phyloP scores from a whole-genome alignment of 805 yeast species.

The Priceomyces fermenticarens region DNA sequence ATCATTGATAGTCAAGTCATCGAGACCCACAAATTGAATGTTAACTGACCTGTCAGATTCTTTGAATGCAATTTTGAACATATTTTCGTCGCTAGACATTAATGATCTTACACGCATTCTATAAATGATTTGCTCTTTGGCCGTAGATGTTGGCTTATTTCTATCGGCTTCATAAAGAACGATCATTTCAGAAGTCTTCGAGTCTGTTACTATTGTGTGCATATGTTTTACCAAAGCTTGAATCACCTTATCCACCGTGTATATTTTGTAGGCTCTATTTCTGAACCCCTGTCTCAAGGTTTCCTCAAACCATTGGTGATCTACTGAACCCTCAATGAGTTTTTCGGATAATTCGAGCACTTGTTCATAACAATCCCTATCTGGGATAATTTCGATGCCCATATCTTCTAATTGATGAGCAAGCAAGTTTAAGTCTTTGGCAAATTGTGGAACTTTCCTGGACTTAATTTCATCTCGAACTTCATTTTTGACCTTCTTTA shows the following conservation, averaged over 20 bases:
- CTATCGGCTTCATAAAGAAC: conserved; percentile 82
- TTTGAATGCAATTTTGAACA: conserved; percentile 83
- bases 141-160: conserved; percentile 56
- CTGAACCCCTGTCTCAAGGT: conserved; percentile 91
- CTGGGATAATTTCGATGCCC: conserved; percentile 69
- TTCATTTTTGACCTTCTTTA: conserved; percentile 66
- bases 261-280: conserved; percentile 87
- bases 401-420: conserved; percentile 78
- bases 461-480: conserved; percentile 70
- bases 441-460: conserved; percentile 69
- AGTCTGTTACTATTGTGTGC: conserved; percentile 78
- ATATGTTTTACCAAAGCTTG: conserved; percentile 74
- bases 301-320: conserved; percentile 94
- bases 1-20: conserved; percentile 73
- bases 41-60: conserved; percentile 50
- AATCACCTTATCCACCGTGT: conserved; percentile 89
- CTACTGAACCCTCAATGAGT: conserved; percentile 84
- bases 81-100: conserved; percentile 79
- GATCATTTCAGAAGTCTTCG: conserved; percentile 76
- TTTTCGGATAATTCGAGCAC: conserved; percentile 71
- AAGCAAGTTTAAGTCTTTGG: conserved; percentile 78
- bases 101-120: conserved; percentile 82
- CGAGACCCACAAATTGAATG: conserved; percentile 82
- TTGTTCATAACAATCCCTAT: conserved; percentile 69
- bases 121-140: conserved; percentile 85